Percentiles rank a stretch among this genome's conserved stretches.
Evolutionary conservation across 2,329 filamentous ascomycete species (phyloP).

Genomic region (Tolypocladium guangdongense): DNA sequence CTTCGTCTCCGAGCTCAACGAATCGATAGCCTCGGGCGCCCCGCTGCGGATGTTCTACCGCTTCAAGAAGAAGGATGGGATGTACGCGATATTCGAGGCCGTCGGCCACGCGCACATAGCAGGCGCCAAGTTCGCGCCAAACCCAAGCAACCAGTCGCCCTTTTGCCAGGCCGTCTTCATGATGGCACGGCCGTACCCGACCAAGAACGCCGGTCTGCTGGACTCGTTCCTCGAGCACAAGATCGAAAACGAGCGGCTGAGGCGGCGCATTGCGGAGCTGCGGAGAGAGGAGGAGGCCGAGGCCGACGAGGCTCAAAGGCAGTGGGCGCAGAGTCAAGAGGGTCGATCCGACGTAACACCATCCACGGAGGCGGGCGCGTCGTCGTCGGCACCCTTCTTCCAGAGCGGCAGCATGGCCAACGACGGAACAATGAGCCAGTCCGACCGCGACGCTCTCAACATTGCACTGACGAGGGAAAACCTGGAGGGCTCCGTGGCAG

Average conservation of each 20-base stretch:
- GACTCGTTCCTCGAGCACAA: slow-evolving; percentile 96
- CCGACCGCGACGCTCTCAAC: slow-evolving; percentile 54
- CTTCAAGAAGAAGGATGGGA: slow-evolving; percentile 62
- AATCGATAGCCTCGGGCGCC: slow-evolving; percentile 74
- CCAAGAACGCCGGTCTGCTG: slow-evolving; percentile 71
- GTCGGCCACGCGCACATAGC: slow-evolving; percentile 85
- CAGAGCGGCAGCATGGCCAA: slow-evolving; percentile 22
- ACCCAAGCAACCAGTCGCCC: slow-evolving; percentile 51
- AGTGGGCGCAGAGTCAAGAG: slow-evolving; percentile 49
- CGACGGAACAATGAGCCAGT: slow-evolving; percentile 47
- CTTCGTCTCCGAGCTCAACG: slow-evolving; percentile 80
- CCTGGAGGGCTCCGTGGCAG: slow-evolving; percentile 59
- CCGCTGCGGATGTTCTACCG: slow-evolving; percentile 78
- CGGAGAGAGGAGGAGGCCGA: slow-evolving; percentile 80
- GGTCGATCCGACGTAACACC: slow-evolving; percentile 41
- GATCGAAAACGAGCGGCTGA: slow-evolving; percentile 84
- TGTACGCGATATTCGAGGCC: slow-evolving; percentile 77
- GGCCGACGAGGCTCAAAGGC: slow-evolving; percentile 51
- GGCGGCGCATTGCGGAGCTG: slow-evolving; percentile 73
- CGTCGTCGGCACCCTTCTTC: slow-evolving; percentile 18
- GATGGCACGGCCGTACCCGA: slow-evolving; percentile 83
- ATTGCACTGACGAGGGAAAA: slow-evolving; percentile 68
- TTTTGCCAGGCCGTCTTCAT: slow-evolving; percentile 88
- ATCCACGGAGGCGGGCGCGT: slow-evolving; percentile 32
- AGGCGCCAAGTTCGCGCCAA: slow-evolving; percentile 51